Base-by-base conservation (phyloP, 257 asterid genomes). In the Solanum chaucha region DNA sequence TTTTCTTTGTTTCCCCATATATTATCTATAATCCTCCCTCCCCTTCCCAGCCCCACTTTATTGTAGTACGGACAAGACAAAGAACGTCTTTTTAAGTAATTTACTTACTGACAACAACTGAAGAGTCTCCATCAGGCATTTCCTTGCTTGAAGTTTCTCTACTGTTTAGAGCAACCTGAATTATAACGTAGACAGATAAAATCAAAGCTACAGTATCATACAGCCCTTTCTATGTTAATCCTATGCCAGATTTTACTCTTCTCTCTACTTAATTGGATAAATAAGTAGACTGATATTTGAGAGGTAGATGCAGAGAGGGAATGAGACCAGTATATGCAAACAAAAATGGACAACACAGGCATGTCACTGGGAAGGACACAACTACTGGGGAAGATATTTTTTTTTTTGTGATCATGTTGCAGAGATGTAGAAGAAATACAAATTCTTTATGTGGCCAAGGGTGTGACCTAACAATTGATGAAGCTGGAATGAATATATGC, bases 41-140 rank as follows among this genome's bases (percentile, higher is more conserved):
- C 88, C 83, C 55, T 64, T 87, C 51, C 72, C n/a, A 73, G 80
- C 65, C 67, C 55, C 48, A 64, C 48, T 58, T 84, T 61, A 74
- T 44, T 26, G 58, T 38, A 72, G 36, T 9, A 44, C 61, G 44
- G 71, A 82, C 86, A 36, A 36, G 58, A 58, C 19, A 88, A 17
- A 87, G 58, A 86, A 86, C n/a, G 41, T 68, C 35, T 87, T 68
- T 41, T 61, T 40, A 86, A 87, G 67, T 28, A 75, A 75, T 85
- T 85, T 86, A 90, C 98, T 94, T 93, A 96, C 99, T 91, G 67
- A 48, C 34, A 84, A 80, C 83, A 75, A 84, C 91, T 36, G 94
- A 89, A 85, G 93, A 90, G 82, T 87, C 90, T 35, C 87, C 88
- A 51, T 41, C 92, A 30, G 87, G 91, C 82, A 86, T 92, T 89